A percentile compares a stretch with the other conserved stretches of the same genome.
Evolutionary conservation across 176 grass and related monocot species (phyloP).

Genomic region (Carex parvula): DNA sequence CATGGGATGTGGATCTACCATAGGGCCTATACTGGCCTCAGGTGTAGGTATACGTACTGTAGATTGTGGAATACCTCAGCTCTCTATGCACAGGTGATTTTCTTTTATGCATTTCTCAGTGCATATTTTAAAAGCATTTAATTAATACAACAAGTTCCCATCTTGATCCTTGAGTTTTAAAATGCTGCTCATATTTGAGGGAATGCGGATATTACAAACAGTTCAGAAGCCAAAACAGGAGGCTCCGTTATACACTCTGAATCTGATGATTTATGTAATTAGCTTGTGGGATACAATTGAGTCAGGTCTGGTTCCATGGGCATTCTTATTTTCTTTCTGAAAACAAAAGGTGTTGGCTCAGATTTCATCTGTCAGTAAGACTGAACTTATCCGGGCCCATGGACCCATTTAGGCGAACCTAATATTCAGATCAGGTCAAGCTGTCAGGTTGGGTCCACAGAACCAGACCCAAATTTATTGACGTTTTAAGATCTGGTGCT

Average conservation of each 20-base stretch:
- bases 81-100: constrained; percentile 95
- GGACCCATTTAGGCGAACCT: not conserved
- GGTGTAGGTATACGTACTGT: constrained; percentile 80
- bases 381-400: not conserved
- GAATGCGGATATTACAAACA: not conserved
- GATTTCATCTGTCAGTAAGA: too few species aligned
- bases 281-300: not conserved
- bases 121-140: not conserved
- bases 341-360: not conserved
- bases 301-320: not conserved
- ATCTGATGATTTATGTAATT: not conserved
- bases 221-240: not conserved
- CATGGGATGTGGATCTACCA: constrained; percentile 93
- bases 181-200: not conserved
- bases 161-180: not conserved
- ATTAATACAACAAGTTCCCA: not conserved
- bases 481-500: not conserved
- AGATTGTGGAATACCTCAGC: constrained; percentile 96
- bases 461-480: not conserved
- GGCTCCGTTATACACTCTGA: not conserved
- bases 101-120: not conserved
- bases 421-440: not conserved
- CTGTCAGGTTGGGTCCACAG: not conserved
- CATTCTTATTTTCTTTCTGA: not conserved
- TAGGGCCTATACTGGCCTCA: constrained; percentile 94